Percentiles rank a stretch among this genome's conserved stretches.
Conservation (phyloP, 495 filamentous ascomycete genomes). For the Aspergillus cristatus region DNA sequence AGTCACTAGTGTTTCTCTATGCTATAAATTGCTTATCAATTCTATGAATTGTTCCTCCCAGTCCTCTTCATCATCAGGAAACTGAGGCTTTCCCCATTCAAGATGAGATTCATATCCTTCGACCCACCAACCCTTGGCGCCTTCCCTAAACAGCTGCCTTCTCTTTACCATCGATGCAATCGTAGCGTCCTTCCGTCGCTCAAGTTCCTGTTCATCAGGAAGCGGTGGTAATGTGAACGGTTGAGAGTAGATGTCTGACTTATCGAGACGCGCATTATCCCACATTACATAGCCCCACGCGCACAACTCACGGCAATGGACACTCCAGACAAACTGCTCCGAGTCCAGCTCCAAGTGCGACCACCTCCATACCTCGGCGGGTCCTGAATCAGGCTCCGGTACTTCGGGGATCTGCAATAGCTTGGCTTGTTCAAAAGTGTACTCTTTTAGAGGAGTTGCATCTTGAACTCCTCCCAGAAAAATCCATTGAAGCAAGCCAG, state of each 20-base stretch:
- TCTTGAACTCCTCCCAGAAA: not conserved
- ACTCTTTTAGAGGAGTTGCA: not conserved
- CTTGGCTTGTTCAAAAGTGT: not conserved
- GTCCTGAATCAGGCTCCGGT: slow-evolving; percentile 1
- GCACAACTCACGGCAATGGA: not conserved
- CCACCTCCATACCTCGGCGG: not conserved
- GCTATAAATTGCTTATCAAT: slow-evolving; percentile 3
- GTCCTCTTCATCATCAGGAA: not conserved
- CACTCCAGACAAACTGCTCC: slow-evolving; percentile 1
- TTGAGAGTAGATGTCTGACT: not conserved
- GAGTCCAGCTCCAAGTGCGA: not conserved
- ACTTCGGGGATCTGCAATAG: not conserved
- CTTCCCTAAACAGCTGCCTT: not conserved
- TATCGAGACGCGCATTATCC: not conserved
- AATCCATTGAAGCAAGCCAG: not conserved
- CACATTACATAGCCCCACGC: slow-evolving; percentile 2
- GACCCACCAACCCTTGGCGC: slow-evolving; percentile 1
- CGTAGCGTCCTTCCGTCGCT: not conserved
- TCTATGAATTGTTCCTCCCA: not conserved
- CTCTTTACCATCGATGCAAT: slow-evolving; percentile 1
- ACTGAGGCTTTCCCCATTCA: slow-evolving; percentile 2
- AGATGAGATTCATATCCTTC: slow-evolving; percentile 3
- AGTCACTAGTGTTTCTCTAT: not conserved
- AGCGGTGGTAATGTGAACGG: not conserved
- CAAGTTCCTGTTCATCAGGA: not conserved